Conservation (phyloP, 225 moss, liverwort and hornwort species). For the Straminergon stramineum region DNA sequence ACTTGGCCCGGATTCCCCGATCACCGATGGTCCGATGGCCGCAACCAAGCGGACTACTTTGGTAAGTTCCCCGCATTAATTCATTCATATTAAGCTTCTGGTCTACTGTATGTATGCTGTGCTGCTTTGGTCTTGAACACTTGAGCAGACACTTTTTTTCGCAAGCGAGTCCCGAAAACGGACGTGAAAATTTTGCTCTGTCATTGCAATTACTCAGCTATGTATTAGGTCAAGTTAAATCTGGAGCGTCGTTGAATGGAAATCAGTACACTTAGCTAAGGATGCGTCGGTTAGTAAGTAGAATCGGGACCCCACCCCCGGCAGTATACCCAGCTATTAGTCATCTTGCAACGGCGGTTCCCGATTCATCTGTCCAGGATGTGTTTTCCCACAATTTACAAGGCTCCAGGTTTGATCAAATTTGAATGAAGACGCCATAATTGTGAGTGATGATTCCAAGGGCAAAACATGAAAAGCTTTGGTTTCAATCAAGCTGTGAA, state of each 20-base stretch:
- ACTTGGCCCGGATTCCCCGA: conserved; percentile 6
- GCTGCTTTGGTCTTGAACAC: background rate
- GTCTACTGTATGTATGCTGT: too few species aligned
- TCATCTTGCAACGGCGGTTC: background rate
- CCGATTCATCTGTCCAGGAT: background rate
- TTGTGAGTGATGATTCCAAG: background rate
- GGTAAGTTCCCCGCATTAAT: background rate
- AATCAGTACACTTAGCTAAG: background rate
- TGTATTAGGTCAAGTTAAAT: too few species aligned
- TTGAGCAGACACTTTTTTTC: background rate
- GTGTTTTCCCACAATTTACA: background rate
- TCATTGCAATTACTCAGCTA: background rate
- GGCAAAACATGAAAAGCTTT: background rate
- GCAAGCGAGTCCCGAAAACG: background rate
- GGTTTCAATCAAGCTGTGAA: background rate
- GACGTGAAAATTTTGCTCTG: background rate
- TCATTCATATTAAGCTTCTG: background rate
- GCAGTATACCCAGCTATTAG: background rate
- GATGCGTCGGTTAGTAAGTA: background rate
- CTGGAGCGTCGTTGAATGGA: background rate
- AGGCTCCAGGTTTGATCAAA: background rate
- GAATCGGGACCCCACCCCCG: background rate
- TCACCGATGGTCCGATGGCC: conserved; percentile 6
- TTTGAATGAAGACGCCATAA: background rate
- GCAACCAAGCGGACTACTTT: conserved; percentile 11